Evolutionary conservation across 2,329 filamentous ascomycete species (phyloP).

Genomic region (Gaeumannomyces sp.): DNA sequence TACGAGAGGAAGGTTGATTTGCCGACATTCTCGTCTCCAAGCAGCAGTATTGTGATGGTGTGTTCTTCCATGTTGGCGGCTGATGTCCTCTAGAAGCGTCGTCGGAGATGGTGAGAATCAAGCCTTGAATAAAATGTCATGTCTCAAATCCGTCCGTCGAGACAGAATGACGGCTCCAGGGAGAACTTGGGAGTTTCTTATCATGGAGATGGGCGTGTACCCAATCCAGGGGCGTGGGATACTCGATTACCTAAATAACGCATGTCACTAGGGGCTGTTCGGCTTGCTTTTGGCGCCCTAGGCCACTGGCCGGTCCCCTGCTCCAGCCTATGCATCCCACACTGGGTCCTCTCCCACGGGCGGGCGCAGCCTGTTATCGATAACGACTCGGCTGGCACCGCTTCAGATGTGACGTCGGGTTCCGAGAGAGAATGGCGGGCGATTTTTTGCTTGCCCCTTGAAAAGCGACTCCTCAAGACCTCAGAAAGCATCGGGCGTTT

Average conservation of each 20-base stretch:
- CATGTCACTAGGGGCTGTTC: background rate
- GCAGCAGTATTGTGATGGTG: slow-evolving; percentile 46
- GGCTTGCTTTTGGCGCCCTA: no score
- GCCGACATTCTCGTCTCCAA: slow-evolving; percentile 54
- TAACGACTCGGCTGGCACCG: background rate
- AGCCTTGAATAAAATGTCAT: no score
- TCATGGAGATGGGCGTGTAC: background rate
- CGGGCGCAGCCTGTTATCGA: background rate
- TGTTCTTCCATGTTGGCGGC: slow-evolving; percentile 36
- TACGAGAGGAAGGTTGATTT: slow-evolving; percentile 59
- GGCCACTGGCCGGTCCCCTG: no score
- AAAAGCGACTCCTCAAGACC: background rate
- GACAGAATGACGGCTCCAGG: background rate
- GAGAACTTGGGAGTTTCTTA: background rate
- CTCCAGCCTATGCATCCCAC: no score
- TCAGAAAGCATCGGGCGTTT: no score
- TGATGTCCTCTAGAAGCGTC: background rate
- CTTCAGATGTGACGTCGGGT: background rate
- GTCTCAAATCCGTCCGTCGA: background rate
- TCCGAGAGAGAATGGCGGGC: background rate
- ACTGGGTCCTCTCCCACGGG: no score
- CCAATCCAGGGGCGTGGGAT: background rate
- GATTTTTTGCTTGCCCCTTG: background rate
- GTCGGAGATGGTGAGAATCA: background rate
- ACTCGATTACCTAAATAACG: background rate